These are phyloP conservation scores for Xerocomus brunneocitrinus DNA, from an alignment of 768 basidiomycete species.

Conservation along the genomic window DNA sequence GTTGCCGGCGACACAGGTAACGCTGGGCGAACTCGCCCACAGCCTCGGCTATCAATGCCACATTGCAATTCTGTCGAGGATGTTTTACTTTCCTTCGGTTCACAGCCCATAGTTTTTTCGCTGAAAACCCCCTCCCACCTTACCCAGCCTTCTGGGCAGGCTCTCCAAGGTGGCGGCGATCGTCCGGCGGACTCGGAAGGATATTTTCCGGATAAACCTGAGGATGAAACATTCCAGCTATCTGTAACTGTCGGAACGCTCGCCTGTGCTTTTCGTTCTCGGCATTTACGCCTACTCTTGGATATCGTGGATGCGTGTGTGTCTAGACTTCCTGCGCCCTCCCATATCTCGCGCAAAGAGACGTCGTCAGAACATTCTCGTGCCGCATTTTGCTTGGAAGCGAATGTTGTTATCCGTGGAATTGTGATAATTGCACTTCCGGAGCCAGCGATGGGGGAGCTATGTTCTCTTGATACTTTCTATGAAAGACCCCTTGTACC, in stretches of 20 bases:
- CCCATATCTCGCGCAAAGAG: constrained; percentile 10
- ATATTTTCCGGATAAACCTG: neutral
- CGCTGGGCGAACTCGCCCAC: constrained; percentile 1
- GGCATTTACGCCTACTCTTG: constrained; percentile 51
- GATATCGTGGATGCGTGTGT: constrained; percentile 36
- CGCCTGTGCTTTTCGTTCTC: constrained; percentile 52
- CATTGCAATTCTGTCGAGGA: constrained; percentile 33
- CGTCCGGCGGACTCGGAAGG: constrained; percentile 6
- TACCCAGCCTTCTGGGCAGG: constrained; percentile 10
- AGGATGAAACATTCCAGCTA: constrained; percentile 36
- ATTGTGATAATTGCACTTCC: constrained; percentile 48
- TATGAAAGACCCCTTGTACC: constrained; percentile 60
- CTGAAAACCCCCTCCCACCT: constrained; percentile 44
- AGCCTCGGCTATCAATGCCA: constrained; percentile 7
- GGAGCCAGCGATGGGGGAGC: constrained; percentile 8
- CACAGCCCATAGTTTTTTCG: constrained; percentile 54
- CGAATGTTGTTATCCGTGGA: constrained; percentile 37
- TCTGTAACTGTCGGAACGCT: constrained; percentile 46
- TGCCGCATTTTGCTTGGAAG: constrained; percentile 32
- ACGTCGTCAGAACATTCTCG: constrained; percentile 14
- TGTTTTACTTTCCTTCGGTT: constrained; percentile 55
- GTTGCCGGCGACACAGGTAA: neutral
- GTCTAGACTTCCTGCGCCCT: constrained; percentile 18
- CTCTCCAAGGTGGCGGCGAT: neutral
- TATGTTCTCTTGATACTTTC: constrained; percentile 33